Evolutionary conservation across 139 green algal genomes (phyloP), one percentile per base, ranked within the genome.

Genomic region (Nannochloris sp.): DNA sequence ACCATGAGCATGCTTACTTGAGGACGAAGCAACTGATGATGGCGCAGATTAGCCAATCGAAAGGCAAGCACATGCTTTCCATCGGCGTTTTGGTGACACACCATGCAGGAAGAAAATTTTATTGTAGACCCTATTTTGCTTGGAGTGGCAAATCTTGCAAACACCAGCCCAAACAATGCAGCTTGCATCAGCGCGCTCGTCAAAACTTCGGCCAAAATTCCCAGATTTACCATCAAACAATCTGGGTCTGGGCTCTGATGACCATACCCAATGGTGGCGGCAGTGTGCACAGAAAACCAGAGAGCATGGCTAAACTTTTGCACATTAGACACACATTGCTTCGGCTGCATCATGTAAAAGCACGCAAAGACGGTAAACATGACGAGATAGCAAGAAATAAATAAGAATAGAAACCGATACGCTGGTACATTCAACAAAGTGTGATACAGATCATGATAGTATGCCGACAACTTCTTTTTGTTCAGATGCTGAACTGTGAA

Each of bases 81-180:
- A 34, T 82, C 75, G 4, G 58, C 18, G 14, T 21, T n/a, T 23
- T 36, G 37, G 31, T 77, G 50, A n/a, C 44, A 46, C 7, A 48
- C 55, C 48, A 82, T 61, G 29, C 31, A 19, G 37, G 66, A 57
- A 46, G 62, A 73, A 73, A 89, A 89, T 31, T 79, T 76, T 24
- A 88, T 81, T 58, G 81, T 81, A 14, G 46, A 48, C 6, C 71
- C 61, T 15, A 74, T 61, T 8, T 66, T 62, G 21, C 67, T 60
- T 7, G 82, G 79, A 11, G 72, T 73, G 2, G 78, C 64, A 64
- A 88, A 88, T 19, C 82, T 57, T 9, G 83, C 73, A 62, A 80
- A 89, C 19, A 89, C 81, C 11, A 89, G 40, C 10, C 81, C 82
- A 70, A 89, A 81, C 69, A 89, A 76, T 53, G 63, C 71, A 57